Conservation (phyloP, 2,329 filamentous ascomycete species). For the Periconia digitata region DNA sequence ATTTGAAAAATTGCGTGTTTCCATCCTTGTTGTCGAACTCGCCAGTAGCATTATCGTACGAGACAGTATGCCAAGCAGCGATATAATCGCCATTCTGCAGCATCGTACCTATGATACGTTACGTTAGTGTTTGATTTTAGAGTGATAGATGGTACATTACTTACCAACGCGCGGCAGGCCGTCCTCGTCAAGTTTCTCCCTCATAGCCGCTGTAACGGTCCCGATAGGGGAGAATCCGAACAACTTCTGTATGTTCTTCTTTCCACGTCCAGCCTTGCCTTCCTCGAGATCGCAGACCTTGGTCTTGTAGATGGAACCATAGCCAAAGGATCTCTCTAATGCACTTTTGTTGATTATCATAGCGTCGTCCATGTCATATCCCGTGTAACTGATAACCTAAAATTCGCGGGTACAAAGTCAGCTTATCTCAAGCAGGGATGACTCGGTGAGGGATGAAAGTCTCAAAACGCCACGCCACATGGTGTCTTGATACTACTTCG, state of each 20-base stretch:
- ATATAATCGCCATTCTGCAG: constrained; percentile 81
- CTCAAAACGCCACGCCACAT: not conserved
- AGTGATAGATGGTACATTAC: too few relatives aligned
- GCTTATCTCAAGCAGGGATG: not conserved
- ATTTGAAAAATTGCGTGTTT: constrained; percentile 84
- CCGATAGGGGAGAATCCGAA: constrained; percentile 88
- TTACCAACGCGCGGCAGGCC: constrained; percentile 85
- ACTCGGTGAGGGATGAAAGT: not conserved
- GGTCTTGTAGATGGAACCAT: constrained; percentile 97
- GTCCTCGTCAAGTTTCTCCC: constrained; percentile 78
- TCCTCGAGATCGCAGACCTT: constrained; percentile 88
- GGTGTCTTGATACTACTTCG: not conserved
- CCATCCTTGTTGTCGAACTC: constrained; percentile 84
- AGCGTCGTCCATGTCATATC: constrained; percentile 99
- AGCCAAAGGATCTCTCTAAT: constrained; percentile 91
- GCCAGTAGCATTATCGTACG: constrained; percentile 69
- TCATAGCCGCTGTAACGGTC: constrained; percentile 69
- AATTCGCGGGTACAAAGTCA: not conserved
- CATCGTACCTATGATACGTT: too few relatives aligned
- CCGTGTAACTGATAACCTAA: constrained; percentile 97
- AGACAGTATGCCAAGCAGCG: constrained; percentile 87
- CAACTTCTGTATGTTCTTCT: constrained; percentile 72
- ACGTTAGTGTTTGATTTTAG: too few relatives aligned
- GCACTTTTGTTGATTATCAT: constrained; percentile 99
- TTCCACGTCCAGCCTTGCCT: constrained; percentile 65